Evolutionary conservation across 2,329 filamentous ascomycete genomes (phyloP).

Genomic region (Fusarium nelsonii): DNA sequence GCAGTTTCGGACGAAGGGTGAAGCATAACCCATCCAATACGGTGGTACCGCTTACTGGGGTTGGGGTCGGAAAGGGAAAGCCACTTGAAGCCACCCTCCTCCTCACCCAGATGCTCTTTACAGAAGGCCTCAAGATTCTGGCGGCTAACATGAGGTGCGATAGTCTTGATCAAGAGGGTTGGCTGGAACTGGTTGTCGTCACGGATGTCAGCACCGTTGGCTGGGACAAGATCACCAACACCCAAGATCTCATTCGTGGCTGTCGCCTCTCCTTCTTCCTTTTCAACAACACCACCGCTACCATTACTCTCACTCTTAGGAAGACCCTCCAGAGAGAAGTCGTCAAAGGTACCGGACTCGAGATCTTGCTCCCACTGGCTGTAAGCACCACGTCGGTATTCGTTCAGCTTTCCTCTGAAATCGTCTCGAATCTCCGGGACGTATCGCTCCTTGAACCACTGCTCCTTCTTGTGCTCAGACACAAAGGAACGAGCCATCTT

Average conservation of each 20-base stretch:
- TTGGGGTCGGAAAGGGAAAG: conserved; percentile 96
- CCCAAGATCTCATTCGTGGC: conserved; percentile 92
- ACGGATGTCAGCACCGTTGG: conserved; percentile 84
- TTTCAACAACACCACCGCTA: conserved; percentile 85
- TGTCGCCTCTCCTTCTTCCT: conserved; percentile 94
- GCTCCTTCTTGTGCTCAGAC: conserved; percentile 90
- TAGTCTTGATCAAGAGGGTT: conserved; percentile 96
- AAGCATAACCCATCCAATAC: conserved; percentile 98
- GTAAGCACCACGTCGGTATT: conserved; percentile 83
- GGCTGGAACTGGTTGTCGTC: conserved; percentile 91
- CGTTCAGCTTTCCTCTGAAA: conserved; percentile 80
- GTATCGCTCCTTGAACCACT: conserved; percentile 98
- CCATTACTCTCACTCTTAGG: conserved; percentile 94
- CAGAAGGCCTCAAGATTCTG: conserved; percentile 94
- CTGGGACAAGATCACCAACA: conserved; percentile 89
- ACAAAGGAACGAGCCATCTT: conserved; percentile 93
- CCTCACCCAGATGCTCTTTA: conserved; percentile 92
- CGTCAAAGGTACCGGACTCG: conserved; percentile 87
- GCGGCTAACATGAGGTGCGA: conserved; percentile 94
- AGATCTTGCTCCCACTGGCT: conserved; percentile 91
- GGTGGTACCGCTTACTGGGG: conserved; percentile 94
- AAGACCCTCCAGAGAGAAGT: conserved; percentile 93
- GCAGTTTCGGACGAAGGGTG: conserved; percentile 79
- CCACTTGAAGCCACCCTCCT: conserved; percentile 93
- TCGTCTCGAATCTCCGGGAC: conserved; percentile 83